Base-by-base conservation (phyloP, 495 filamentous ascomycete genomes). In the Niebla homalea region DNA sequence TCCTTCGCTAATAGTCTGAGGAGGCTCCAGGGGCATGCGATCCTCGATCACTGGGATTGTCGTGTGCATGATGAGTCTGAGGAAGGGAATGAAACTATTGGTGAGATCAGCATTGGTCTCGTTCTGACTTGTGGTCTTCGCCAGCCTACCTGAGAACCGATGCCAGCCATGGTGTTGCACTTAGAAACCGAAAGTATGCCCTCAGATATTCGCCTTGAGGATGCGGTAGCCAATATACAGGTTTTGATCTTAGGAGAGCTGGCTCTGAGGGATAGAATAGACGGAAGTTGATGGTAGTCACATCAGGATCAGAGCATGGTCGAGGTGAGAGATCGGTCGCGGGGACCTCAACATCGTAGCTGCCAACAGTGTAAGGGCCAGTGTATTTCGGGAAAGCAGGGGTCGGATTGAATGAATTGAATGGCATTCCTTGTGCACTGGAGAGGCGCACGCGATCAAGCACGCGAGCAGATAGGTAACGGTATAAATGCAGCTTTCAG, bases 331-430 rank as follows among this genome's bases (percentile, higher is more conserved):
- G 67, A 16, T 82, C 72, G 3, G 72, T 59, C 19, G 78, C 70
- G 39, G 85, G 80, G 25, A 89, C 73, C 64, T 90, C 85, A 49
- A 87, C 66, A 54, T 89, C 85, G 42, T 80, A 65, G 4, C 82
- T 80, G 49, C 86, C 86, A 37, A 89, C 85, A 43, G 74, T 69
- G 64, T 85, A 80, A 0, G 81, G 82, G 0, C 86, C 85, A 0
- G 79, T 74, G 58, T 85, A 87, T 0, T 71, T 62, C 3, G 82
- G 79, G 52, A 90, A 87, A 3, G 67, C 55, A 3, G 83, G 84
- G n/a, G 51, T 45, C 6, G 58, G 58, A 23, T 56, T 60, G 21
- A 60, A 20, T 26, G 38, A 48, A 16, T 46, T 53, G 29, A 57
- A 36, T 26, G 57, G 42, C 20, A 52, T 56, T 32, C 14, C 29